Conservation (phyloP, 257 asterid genomes). For the Nicotiana noctiflora region DNA sequence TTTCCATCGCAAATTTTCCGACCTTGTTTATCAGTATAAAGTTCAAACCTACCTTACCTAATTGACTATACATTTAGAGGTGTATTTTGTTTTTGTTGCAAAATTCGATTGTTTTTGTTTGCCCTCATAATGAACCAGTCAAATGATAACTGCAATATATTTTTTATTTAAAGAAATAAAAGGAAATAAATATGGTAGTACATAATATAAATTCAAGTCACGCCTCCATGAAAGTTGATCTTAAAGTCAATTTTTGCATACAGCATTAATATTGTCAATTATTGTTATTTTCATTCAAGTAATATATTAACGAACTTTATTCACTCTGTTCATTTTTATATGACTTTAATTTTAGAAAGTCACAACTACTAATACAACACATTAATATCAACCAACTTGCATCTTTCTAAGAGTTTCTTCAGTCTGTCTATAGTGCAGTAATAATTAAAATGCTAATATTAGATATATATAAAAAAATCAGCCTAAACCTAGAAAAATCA, state of each 20-base stretch:
- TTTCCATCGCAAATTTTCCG: neutral
- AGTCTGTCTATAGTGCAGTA: neutral
- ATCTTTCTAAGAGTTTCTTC: neutral
- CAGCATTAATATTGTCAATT: neutral
- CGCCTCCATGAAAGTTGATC: neutral
- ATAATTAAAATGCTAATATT: neutral
- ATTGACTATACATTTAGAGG: neutral
- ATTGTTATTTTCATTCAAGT: too few species aligned
- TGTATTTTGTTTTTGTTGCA: neutral
- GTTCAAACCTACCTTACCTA: neutral
- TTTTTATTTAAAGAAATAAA: neutral
- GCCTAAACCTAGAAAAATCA: neutral
- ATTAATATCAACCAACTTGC: neutral
- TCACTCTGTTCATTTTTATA: neutral
- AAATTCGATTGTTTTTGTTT: too few species aligned
- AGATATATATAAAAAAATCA: neutral
- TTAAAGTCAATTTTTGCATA: neutral
- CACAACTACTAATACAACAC: neutral
- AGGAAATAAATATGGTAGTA: neutral
- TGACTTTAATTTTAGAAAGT: neutral
- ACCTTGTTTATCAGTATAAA: neutral
- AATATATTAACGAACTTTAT: too few species aligned
- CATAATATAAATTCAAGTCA: neutral
- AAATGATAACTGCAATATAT: neutral
- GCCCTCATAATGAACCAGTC: neutral